Conservation (phyloP, 495 filamentous ascomycete species). For the Opeltia flavorubescens region DNA sequence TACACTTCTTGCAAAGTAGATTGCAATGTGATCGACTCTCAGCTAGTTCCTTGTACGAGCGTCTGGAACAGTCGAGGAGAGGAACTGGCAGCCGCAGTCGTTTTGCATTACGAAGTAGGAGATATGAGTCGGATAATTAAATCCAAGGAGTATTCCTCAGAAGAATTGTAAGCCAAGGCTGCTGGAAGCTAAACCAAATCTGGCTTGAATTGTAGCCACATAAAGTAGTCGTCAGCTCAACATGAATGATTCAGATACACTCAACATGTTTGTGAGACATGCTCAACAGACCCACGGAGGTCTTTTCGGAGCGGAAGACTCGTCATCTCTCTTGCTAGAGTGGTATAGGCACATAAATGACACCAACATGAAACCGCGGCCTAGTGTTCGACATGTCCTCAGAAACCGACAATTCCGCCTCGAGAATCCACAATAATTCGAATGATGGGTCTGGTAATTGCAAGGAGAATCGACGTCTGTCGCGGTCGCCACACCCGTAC, state of each 20-base stretch:
- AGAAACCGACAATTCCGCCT: not conserved
- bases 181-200: too few relatives aligned
- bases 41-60: constrained; percentile 32
- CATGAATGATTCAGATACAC: not conserved
- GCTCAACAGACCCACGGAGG: not conserved
- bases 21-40: constrained; percentile 17
- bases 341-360: not conserved
- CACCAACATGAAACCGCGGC: not conserved
- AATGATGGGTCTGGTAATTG: not conserved
- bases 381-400: constrained; percentile 2
- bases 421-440: not conserved
- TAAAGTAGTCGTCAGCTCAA: not conserved
- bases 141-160: not conserved
- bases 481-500: not conserved
- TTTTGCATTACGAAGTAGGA: constrained; percentile 24
- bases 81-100: constrained; percentile 24
- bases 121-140: too few relatives aligned
- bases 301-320: not conserved
- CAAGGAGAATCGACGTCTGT: not conserved
- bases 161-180: too few relatives aligned
- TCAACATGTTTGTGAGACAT: not conserved
- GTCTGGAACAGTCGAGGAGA: constrained; percentile 31
- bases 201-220: not conserved
- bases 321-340: not conserved
- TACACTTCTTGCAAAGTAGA: constrained; percentile 6